Evolutionary conservation across 768 basidiomycete species (phyloP).

Genomic region (Boletus subparvulus): DNA sequence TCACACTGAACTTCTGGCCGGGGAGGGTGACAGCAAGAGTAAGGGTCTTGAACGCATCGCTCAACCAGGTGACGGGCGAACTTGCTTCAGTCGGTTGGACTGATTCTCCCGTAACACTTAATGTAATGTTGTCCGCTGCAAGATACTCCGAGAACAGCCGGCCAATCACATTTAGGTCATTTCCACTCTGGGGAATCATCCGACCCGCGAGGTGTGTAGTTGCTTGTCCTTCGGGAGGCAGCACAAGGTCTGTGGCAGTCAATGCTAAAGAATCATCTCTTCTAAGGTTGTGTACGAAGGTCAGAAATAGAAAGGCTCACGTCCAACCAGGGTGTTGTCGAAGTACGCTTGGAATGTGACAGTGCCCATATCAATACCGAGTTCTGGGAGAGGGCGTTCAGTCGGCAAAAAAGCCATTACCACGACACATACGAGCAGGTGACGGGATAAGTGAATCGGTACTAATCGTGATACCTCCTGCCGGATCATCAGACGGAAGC

Average conservation of each 20-base stretch:
- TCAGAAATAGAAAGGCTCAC: conserved; percentile 38
- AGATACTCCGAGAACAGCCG: conserved; percentile 66
- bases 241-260: conserved; percentile 45
- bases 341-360: conserved; percentile 65
- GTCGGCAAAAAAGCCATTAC: neutral
- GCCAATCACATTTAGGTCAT: conserved; percentile 52
- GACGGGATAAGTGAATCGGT: conserved; percentile 68
- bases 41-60: conserved; percentile 67
- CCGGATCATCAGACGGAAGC: conserved; percentile 64
- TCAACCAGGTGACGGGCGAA: conserved; percentile 59
- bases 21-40: conserved; percentile 60
- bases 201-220: conserved; percentile 59
- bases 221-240: conserved; percentile 49
- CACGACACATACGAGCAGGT: conserved; percentile 52
- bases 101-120: conserved; percentile 56
- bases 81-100: conserved; percentile 58
- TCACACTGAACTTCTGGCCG: conserved; percentile 54
- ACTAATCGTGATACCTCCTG: conserved; percentile 69
- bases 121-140: conserved; percentile 60
- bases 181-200: conserved; percentile 61
- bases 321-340: conserved; percentile 54
- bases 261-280: conserved; percentile 43
- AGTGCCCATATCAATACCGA: conserved; percentile 68
- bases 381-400: conserved; percentile 41
- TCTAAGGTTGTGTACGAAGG: neutral